Conservation (phyloP, 805 yeast genomes). For the Starmera quercuum region DNA sequence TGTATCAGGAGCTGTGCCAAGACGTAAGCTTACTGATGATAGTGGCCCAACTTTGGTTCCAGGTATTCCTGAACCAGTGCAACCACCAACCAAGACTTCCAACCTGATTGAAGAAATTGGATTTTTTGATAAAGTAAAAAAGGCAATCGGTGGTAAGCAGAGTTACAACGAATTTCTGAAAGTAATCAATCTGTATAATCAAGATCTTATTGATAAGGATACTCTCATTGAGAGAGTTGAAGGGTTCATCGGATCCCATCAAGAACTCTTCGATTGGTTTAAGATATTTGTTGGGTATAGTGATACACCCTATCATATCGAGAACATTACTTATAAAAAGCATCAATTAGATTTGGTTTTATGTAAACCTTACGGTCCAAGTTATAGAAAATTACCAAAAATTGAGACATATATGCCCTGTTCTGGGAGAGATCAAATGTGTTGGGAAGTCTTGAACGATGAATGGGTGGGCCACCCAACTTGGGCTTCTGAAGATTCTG, state of each 20-base stretch:
- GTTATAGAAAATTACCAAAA: conserved; percentile 87
- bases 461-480: conserved; percentile 99
- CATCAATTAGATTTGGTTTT: conserved; percentile 84
- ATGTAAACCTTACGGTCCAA: conserved; percentile 93
- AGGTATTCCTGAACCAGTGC: conserved; percentile 79
- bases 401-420: conserved; percentile 96
- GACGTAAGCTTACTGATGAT: conserved; percentile 19
- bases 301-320: conserved; percentile 79
- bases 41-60: conserved; percentile 69
- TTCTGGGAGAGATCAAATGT: conserved; percentile 97
- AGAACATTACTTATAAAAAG: conserved; percentile 78
- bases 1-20: conserved; percentile 14
- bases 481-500: conserved; percentile 99
- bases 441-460: conserved; percentile 97
- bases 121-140: conserved; percentile 89
- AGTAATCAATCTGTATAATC: conserved; percentile 78
- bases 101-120: conserved; percentile 76
- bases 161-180: conserved; percentile 90
- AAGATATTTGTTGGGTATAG: conserved; percentile 85
- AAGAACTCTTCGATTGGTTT: conserved; percentile 85
- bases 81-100: conserved; percentile 44
- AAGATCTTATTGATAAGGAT: conserved; percentile 78
- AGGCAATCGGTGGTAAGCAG: conserved; percentile 80
- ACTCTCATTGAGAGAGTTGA: conserved; percentile 80
- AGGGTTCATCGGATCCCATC: conserved; percentile 73